These are phyloP conservation scores for Gleditsia sinensis DNA, from an alignment of 306 rosid species.

Conservation along the genomic window DNA sequence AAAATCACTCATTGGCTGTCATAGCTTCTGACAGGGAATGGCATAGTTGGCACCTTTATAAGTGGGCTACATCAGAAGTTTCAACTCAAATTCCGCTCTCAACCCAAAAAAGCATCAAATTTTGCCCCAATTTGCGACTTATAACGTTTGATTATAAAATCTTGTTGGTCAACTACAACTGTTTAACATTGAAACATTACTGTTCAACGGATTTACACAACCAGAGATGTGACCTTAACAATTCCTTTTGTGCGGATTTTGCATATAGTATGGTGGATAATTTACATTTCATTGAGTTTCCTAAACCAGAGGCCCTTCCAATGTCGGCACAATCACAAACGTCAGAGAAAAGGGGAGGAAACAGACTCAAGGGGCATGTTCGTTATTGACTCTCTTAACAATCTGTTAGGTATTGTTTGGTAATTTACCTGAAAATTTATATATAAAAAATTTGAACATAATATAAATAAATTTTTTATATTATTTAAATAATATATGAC, in stretches of 20 bases:
- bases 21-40: too few species aligned
- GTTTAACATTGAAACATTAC: background rate
- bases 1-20: background rate
- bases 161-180: background rate
- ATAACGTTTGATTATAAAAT: too few species aligned
- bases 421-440: too few species aligned
- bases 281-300: conserved; percentile 5
- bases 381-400: background rate
- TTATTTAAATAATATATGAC: too few species aligned
- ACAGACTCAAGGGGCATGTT: background rate
- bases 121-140: too few species aligned
- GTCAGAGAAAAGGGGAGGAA: background rate
- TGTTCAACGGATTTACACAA: background rate
- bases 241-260: background rate
- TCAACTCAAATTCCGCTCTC: background rate
- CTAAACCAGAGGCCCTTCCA: conserved; percentile 6
- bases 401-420: too few species aligned
- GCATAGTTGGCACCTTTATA: too few species aligned
- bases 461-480: too few species aligned
- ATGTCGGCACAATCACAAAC: conserved; percentile 20
- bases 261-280: background rate
- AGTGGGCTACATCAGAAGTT: too few species aligned
- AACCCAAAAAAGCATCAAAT: too few species aligned
- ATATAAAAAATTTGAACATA: too few species aligned
- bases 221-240: conserved; percentile 17